Evolutionary conservation across 768 basidiomycete genomes (phyloP).

Genomic region (Naganishia onofrii): DNA sequence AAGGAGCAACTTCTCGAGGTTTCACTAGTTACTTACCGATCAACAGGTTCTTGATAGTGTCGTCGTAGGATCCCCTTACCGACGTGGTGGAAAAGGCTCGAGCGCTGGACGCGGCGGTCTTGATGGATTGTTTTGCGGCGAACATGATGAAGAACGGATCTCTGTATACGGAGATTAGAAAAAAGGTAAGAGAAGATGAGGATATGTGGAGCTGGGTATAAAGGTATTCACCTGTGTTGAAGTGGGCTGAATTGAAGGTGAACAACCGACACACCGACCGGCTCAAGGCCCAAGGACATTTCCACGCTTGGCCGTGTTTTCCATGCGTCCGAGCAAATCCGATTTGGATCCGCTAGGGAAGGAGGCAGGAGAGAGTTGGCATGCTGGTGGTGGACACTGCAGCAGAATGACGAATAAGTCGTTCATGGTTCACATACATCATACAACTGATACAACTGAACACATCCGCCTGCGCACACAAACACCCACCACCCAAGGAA

Average conservation of each 20-base stretch:
- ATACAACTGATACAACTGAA: no score
- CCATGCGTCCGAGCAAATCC: neutral
- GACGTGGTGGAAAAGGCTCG: slow-evolving; percentile 78
- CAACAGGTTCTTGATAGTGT: slow-evolving; percentile 84
- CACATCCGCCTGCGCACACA: no score
- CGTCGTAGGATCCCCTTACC: slow-evolving; percentile 73
- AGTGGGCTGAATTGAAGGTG: slow-evolving; percentile 3
- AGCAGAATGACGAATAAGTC: no score
- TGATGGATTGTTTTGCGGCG: slow-evolving; percentile 22
- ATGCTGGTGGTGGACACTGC: no score
- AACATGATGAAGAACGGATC: slow-evolving; percentile 11
- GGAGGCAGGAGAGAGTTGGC: no score
- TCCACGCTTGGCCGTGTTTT: neutral
- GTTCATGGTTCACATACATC: no score
- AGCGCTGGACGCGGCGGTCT: slow-evolving; percentile 36
- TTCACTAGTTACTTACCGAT: slow-evolving; percentile 55
- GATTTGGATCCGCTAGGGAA: neutral
- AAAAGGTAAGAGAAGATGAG: neutral
- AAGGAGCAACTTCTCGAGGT: neutral
- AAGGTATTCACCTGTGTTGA: neutral
- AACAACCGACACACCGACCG: neutral
- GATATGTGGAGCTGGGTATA: neutral
- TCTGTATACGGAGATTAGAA: neutral
- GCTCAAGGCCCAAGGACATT: neutral
- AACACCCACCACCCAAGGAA: no score